Base-by-base conservation (phyloP, 2,329 filamentous ascomycete species). In the Macrophomina tecta region DNA sequence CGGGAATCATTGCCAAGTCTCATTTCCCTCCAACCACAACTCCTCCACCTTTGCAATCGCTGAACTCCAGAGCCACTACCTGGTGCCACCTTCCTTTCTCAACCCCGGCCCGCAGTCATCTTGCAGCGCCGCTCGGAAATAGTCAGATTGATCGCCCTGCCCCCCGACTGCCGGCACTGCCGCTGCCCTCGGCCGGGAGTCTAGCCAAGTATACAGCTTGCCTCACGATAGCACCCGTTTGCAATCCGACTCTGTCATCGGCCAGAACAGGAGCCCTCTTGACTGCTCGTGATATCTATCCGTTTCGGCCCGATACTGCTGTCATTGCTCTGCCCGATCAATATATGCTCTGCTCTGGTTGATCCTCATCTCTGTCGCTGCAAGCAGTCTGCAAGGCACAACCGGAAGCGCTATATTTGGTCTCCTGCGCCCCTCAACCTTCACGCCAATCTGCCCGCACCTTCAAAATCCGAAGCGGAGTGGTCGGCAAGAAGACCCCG, bases 61-160 rank as follows among this genome's bases (percentile, higher is more conserved):
- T n/a, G 11, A 28, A 3, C 18, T 36, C 30, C 40, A 49, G 32
- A 36, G 18, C n/a, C 58, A n/a, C 58, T 30, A 40, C 45, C 34
- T n/a, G 30, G 32, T 64, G 49, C 61, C 48, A 64, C 61, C 61
- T 64, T 52, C 61, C 61, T 64, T 52, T 64, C 61, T 52, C 8
- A 53, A 64, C 61, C 23, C 49, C 14, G n/a, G 18, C 28, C 61
- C 34, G 46, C 34, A 45, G 11, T 14, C 46, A 14, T 18, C 32
- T 11, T 11, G n/a, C 28, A 32, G 34, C 42, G 42, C 61, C 14
- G 14, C 34, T 11, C 61, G 34, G 61, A 28, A 46, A 53, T 45
- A 64, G 61, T 52, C 49, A 42, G 28, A 64, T 51, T 45, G 34
- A 32, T 53, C 34, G 23, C n/a, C 61, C 34, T n/a, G 48, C 3